Conservation (phyloP, 345 rosid species). For the Pelargonium nanum region DNA sequence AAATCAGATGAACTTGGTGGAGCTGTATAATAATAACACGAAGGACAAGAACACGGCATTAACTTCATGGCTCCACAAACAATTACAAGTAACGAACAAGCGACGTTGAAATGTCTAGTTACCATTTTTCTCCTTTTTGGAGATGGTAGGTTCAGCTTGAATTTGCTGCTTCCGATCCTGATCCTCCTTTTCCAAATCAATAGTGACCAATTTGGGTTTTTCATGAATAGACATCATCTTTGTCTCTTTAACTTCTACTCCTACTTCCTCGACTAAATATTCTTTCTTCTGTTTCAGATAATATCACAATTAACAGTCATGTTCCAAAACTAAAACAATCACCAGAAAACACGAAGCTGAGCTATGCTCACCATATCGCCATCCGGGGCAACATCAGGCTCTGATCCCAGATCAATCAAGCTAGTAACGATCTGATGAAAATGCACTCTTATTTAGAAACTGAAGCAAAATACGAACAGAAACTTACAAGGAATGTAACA, state of each 20-base stretch:
- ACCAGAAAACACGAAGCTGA: slow-evolving; percentile 1
- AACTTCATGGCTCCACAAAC: not conserved
- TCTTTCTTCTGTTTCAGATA: slow-evolving; percentile 13
- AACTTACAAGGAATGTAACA: slow-evolving; percentile 12
- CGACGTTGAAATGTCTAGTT: slow-evolving; percentile 3
- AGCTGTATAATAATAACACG: slow-evolving; percentile 19
- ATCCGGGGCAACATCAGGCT: slow-evolving; percentile 4
- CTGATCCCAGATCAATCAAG: slow-evolving; percentile 4
- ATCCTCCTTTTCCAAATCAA: slow-evolving; percentile 29
- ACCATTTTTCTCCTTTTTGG: slow-evolving; percentile 26
- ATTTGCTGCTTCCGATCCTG: slow-evolving; percentile 15
- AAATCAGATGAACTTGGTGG: slow-evolving; percentile 27
- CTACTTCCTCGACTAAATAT: slow-evolving; percentile 6
- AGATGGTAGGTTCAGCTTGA: not conserved
- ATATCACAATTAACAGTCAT: not conserved
- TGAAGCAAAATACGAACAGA: not conserved
- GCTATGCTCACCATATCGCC: slow-evolving; percentile 10
- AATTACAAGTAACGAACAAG: not conserved
- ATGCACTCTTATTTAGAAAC: too few species aligned
- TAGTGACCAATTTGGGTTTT: slow-evolving; percentile 19
- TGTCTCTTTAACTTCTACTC: slow-evolving; percentile 6
- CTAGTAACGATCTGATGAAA: too few species aligned
- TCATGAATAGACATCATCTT: slow-evolving; percentile 6
- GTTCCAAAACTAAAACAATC: not conserved
- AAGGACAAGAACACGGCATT: slow-evolving; percentile 1